Evolutionary conservation across 164 flowering plant genomes (phyloP).

Genomic region (Magnolia kwangsiensis): DNA sequence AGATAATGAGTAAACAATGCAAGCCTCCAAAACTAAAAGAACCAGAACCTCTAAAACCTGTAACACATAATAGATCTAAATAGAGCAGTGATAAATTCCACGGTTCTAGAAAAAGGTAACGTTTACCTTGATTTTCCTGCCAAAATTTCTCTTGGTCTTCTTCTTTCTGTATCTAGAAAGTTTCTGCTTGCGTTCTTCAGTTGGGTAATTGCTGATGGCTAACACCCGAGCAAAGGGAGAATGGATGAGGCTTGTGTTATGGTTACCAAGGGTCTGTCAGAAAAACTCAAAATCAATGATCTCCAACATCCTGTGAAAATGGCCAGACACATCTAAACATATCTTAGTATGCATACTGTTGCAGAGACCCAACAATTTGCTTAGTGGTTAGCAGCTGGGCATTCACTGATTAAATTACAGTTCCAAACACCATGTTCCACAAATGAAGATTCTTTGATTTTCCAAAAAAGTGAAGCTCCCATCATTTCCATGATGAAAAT

Average conservation of each 20-base stretch:
- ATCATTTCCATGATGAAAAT: too few relatives aligned
- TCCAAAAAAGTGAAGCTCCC: neutral
- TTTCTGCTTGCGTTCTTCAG: slow-evolving; percentile 78
- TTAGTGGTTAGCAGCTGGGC: neutral
- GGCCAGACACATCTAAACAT: neutral
- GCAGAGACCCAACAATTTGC: neutral
- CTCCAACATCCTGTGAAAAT: neutral
- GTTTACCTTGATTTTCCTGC: slow-evolving; percentile 87
- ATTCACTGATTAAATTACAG: neutral
- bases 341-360: neutral
- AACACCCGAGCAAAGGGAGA: slow-evolving; percentile 41
- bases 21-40: neutral
- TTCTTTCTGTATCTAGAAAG: slow-evolving; percentile 95
- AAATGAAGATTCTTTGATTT: too few relatives aligned
- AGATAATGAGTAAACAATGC: neutral
- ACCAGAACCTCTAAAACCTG: neutral
- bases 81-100: neutral
- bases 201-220: slow-evolving; percentile 33
- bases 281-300: slow-evolving; percentile 60
- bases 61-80: too few relatives aligned
- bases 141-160: slow-evolving; percentile 91
- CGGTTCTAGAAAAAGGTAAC: too few relatives aligned
- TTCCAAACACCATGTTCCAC: too few relatives aligned
- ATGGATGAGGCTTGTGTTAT: slow-evolving; percentile 34
- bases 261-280: slow-evolving; percentile 80